Conservation (phyloP, 805 yeast genomes). For the Starmerella cellae region DNA sequence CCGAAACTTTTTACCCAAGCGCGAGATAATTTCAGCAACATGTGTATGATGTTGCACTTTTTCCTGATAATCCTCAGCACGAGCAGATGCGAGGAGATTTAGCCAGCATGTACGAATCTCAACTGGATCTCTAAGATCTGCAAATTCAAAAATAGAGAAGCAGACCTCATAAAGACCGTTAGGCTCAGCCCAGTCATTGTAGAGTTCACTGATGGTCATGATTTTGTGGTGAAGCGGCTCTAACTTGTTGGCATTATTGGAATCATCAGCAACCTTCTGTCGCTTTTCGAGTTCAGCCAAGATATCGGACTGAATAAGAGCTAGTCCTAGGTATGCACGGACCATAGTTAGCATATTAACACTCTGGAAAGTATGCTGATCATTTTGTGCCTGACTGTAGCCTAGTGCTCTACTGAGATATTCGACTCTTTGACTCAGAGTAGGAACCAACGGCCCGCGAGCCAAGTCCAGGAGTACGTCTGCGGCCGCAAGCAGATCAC, state of each 20-base stretch:
- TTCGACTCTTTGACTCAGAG: constrained; percentile 66
- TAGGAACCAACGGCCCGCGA: constrained; percentile 51
- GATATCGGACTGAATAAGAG: constrained; percentile 67
- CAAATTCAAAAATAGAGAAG: constrained; percentile 59
- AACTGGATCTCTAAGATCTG: constrained; percentile 75
- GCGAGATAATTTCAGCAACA: constrained; percentile 30
- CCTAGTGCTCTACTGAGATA: constrained; percentile 85
- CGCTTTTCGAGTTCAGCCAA: constrained; percentile 21
- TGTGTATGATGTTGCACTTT: constrained; percentile 28
- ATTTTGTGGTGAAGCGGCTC: constrained; percentile 49
- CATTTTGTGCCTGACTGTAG: constrained; percentile 64
- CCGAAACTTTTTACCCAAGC: constrained; percentile 46
- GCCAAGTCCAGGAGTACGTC: constrained; percentile 61
- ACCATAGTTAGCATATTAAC: constrained; percentile 54
- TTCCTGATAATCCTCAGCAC: constrained; percentile 23
- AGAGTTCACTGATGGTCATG: constrained; percentile 60
- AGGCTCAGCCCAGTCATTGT: constrained; percentile 77
- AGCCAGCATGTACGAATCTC: constrained; percentile 76
- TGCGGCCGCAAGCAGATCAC: constrained; percentile 73
- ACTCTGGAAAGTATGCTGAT: constrained; percentile 62
- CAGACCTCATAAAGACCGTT: constrained; percentile 77
- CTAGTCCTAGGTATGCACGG: constrained; percentile 72
- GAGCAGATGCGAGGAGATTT: constrained; percentile 44
- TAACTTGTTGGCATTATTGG: constrained; percentile 34
- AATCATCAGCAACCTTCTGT: constrained; percentile 23